Percentiles rank a stretch among this genome's conserved stretches.
phyloP scores from a whole-genome alignment of 345 rosid species.

The Litchi chinensis region DNA sequence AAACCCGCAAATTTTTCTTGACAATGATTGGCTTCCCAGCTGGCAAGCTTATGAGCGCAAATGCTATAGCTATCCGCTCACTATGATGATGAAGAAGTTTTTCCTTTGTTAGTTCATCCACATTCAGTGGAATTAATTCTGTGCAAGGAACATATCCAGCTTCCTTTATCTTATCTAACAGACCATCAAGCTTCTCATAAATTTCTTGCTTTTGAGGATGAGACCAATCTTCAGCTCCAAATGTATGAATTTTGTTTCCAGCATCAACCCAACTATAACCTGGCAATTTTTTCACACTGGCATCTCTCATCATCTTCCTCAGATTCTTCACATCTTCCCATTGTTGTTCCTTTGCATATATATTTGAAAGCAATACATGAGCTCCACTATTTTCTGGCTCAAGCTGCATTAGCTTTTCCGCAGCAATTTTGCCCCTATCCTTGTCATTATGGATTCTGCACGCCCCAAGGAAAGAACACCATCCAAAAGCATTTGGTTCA shows the following conservation, averaged over 20 bases:
- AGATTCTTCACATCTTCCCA: slow-evolving; percentile 19
- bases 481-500: slow-evolving; percentile 18
- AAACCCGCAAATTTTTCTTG: slow-evolving; percentile 11
- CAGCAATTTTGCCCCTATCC: slow-evolving; percentile 11
- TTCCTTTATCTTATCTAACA: slow-evolving; percentile 8
- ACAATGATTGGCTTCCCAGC: slow-evolving; percentile 12
- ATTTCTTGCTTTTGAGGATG: slow-evolving; percentile 10
- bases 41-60: slow-evolving; percentile 9
- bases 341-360: slow-evolving; percentile 13
- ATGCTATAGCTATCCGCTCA: slow-evolving; percentile 16
- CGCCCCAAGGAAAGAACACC: slow-evolving; percentile 19
- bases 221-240: slow-evolving; percentile 15
- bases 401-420: slow-evolving; percentile 9
- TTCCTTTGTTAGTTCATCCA: not conserved
- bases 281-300: slow-evolving; percentile 13
- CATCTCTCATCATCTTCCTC: slow-evolving; percentile 15
- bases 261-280: slow-evolving; percentile 21
- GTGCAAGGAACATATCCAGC: slow-evolving; percentile 10
- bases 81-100: slow-evolving; percentile 17
- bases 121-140: not conserved
- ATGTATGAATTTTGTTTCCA: slow-evolving; percentile 12
- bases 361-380: slow-evolving; percentile 18
- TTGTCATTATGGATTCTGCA: slow-evolving; percentile 16
- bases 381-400: slow-evolving; percentile 16
- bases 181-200: slow-evolving; percentile 6